phyloP scores from a whole-genome alignment of 345 rosid genomes.

The Erodium maritimum region DNA sequence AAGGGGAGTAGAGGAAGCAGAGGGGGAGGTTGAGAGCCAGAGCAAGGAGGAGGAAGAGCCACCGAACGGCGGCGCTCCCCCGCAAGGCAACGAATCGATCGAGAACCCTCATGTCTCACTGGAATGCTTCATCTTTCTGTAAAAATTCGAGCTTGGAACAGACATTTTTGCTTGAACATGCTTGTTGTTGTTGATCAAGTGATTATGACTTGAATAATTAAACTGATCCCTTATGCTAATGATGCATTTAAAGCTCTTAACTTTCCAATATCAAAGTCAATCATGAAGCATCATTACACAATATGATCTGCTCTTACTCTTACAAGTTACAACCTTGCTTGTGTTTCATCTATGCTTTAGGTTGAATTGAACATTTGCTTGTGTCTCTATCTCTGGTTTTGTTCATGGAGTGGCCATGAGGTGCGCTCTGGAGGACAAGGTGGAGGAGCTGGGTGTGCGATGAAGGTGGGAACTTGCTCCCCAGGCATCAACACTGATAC shows the following conservation, averaged over 20 bases:
- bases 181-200: neutral
- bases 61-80: slow-evolving; percentile 12
- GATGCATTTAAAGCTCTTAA: too few relatives aligned
- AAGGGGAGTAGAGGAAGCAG: slow-evolving; percentile 5
- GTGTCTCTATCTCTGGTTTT: too few relatives aligned
- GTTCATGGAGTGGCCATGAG: neutral
- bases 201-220: neutral
- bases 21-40: slow-evolving; percentile 8
- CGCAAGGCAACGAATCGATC: slow-evolving; percentile 26
- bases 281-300: too few relatives aligned
- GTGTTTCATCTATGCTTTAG: too few relatives aligned
- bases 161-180: too few relatives aligned
- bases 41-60: slow-evolving; percentile 11
- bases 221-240: neutral
- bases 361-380: too few relatives aligned
- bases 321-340: too few relatives aligned
- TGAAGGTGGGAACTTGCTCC: neutral
- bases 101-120: slow-evolving; percentile 53
- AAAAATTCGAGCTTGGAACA: neutral
- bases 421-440: neutral
- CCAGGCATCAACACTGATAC: slow-evolving; percentile 3
- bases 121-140: slow-evolving; percentile 71
- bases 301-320: too few relatives aligned
- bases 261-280: too few relatives aligned
- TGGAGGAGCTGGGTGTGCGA: slow-evolving; percentile 1